phyloP scores from a whole-genome alignment of 345 rosid species.

The Citrus trifoliata region DNA sequence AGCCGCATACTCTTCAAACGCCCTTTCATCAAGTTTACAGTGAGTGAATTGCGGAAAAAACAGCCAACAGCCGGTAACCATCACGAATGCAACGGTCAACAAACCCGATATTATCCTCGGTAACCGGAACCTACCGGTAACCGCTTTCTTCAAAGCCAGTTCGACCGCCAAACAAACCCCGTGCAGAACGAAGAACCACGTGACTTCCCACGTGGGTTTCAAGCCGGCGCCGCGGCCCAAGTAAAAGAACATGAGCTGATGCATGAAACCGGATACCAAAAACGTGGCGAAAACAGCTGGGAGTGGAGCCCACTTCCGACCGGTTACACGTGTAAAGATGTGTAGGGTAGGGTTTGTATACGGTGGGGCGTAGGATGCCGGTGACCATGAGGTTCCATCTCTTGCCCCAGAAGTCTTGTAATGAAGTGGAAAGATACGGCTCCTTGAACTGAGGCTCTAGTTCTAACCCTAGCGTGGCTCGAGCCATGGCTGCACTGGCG shows the following conservation, averaged over 20 bases:
- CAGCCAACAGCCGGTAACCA: conserved; percentile 35
- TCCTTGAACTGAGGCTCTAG: conserved; percentile 56
- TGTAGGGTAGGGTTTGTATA: conserved; percentile 43
- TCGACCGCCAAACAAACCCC: conserved; percentile 38
- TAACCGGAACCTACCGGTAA: conserved; percentile 18
- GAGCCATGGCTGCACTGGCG: conserved; percentile 32
- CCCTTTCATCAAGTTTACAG: conserved; percentile 20
- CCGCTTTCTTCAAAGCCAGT: conserved; percentile 36
- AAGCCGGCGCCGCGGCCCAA: conserved; percentile 30
- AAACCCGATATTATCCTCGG: conserved; percentile 22
- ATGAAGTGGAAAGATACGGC: conserved; percentile 59
- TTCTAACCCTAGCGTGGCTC: conserved; percentile 23
- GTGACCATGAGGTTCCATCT: conserved; percentile 71
- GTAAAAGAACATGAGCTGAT: conserved; percentile 62
- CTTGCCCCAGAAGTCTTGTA: conserved; percentile 78
- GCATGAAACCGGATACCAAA: conserved; percentile 53
- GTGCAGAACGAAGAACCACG: conserved; percentile 52
- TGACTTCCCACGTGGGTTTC: conserved; percentile 46
- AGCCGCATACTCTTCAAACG: conserved; percentile 44
- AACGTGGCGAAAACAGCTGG: conserved; percentile 43
- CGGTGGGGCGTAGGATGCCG: conserved; percentile 51
- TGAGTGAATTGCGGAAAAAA: conserved; percentile 39
- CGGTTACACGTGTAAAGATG: conserved; percentile 11
- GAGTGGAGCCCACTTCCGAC: conserved; percentile 35
- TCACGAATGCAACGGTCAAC: conserved; percentile 39